phyloP scores from a whole-genome alignment of 345 rosid genomes.

The Atalantia buxifolia region DNA sequence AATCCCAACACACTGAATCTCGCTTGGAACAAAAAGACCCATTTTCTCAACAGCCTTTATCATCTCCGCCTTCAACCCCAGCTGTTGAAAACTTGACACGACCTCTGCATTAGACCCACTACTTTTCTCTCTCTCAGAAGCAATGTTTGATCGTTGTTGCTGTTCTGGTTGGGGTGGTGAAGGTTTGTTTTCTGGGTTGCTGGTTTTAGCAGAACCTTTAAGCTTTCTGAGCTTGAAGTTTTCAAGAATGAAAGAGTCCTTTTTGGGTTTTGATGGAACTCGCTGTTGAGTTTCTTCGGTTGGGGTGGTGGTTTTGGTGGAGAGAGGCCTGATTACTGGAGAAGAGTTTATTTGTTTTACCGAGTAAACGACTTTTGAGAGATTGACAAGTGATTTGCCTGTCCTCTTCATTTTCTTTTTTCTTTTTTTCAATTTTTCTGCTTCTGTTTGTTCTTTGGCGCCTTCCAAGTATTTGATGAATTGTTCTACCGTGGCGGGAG shows the following conservation, averaged over 20 bases:
- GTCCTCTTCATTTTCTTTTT: conserved; percentile 9
- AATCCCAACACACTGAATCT: conserved; percentile 66
- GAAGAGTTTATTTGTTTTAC: conserved; percentile 4
- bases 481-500: background rate
- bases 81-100: conserved; percentile 43
- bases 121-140: conserved; percentile 7
- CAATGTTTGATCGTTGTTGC: background rate
- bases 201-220: conserved; percentile 30
- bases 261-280: conserved; percentile 12
- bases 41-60: conserved; percentile 42
- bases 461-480: background rate
- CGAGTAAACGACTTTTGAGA: conserved; percentile 3
- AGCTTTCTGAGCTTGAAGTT: conserved; percentile 47
- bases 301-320: background rate
- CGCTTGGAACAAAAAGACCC: conserved; percentile 56
- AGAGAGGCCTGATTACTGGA: conserved; percentile 7
- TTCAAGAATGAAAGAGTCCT: conserved; percentile 31
- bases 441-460: background rate
- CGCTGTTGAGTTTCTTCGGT: background rate
- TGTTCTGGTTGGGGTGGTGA: background rate
- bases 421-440: background rate
- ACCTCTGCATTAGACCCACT: conserved; percentile 10
- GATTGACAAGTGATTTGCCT: conserved; percentile 10
- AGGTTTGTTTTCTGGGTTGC: conserved; percentile 15
- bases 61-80: conserved; percentile 53